Conservation (phyloP, 768 basidiomycete genomes). For the Arthromyces matolae region DNA sequence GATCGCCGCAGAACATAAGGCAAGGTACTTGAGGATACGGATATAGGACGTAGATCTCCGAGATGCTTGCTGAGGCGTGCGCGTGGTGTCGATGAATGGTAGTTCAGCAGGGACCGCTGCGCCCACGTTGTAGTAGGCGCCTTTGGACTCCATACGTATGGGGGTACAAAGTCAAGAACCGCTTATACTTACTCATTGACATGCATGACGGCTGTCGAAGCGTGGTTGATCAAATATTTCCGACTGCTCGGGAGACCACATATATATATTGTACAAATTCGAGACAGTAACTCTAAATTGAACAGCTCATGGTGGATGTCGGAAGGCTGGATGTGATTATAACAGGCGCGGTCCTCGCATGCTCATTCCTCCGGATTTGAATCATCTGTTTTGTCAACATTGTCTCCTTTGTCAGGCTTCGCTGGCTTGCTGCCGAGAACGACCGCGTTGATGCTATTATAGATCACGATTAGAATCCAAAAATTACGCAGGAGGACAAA, state of each 20-base stretch:
- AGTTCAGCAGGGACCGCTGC: constrained; percentile 6
- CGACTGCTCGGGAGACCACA: too few species aligned
- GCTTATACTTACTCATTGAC: not conserved
- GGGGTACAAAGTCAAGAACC: too few species aligned
- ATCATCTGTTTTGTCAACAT: constrained; percentile 26
- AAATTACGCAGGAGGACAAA: not conserved
- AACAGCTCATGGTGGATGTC: too few species aligned
- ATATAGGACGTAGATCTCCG: constrained; percentile 10
- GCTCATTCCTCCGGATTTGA: constrained; percentile 21
- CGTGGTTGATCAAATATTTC: not conserved
- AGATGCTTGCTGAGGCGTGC: constrained; percentile 1
- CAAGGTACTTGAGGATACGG: constrained; percentile 19
- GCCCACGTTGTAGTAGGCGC: not conserved
- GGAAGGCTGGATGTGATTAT: too few species aligned
- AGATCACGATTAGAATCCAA: not conserved
- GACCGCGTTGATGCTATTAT: constrained; percentile 66
- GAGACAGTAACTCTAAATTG: too few species aligned
- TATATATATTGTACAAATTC: too few species aligned
- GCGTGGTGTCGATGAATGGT: constrained; percentile 1
- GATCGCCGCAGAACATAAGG: constrained; percentile 28
- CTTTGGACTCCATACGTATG: constrained; percentile 15
- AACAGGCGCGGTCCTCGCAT: too few species aligned
- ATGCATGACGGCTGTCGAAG: not conserved
- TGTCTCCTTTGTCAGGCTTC: constrained; percentile 34
- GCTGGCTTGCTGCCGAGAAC: constrained; percentile 67